These are phyloP conservation scores for Cymbidium sinense DNA, from an alignment of 106 monocot genomes.

Conservation along the genomic window DNA sequence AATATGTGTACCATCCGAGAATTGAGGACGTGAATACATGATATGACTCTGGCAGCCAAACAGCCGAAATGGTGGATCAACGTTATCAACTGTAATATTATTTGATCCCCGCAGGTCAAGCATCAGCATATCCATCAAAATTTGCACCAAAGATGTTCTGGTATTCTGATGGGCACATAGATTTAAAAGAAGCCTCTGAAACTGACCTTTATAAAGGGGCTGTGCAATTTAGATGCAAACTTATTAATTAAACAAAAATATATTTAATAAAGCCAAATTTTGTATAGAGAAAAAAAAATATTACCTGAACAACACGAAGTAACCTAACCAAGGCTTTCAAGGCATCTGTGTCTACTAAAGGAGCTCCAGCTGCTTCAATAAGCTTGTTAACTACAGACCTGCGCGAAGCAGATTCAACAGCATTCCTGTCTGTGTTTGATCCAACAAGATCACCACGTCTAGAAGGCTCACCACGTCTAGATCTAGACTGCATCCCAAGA, in stretches of 20 bases:
- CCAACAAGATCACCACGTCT: slow-evolving; percentile 56
- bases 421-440: slow-evolving; percentile 43
- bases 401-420: slow-evolving; percentile 37
- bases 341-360: slow-evolving; percentile 69
- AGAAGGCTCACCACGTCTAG: slow-evolving; percentile 74
- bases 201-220: slow-evolving; percentile 90
- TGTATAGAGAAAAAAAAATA: not conserved
- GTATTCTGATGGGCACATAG: slow-evolving; percentile 83
- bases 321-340: slow-evolving; percentile 86
- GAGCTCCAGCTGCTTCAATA: slow-evolving; percentile 80
- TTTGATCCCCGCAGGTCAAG: slow-evolving; percentile 60
- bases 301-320: slow-evolving; percentile 95
- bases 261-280: not conserved
- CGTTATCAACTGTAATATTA: slow-evolving; percentile 16
- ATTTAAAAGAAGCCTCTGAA: slow-evolving; percentile 90
- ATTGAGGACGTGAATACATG: slow-evolving; percentile 92
- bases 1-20: slow-evolving; percentile 64
- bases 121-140: slow-evolving; percentile 91
- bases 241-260: not conserved
- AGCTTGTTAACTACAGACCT: slow-evolving; percentile 47
- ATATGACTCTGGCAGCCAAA: slow-evolving; percentile 85
- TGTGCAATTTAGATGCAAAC: slow-evolving; percentile 22
- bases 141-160: slow-evolving; percentile 62
- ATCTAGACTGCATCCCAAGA: slow-evolving; percentile 84
- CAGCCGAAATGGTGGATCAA: slow-evolving; percentile 72